These are phyloP conservation scores for Mortierella sp. DNA, from an alignment of 371 early-diverging fungal species.

Conservation along the genomic window DNA sequence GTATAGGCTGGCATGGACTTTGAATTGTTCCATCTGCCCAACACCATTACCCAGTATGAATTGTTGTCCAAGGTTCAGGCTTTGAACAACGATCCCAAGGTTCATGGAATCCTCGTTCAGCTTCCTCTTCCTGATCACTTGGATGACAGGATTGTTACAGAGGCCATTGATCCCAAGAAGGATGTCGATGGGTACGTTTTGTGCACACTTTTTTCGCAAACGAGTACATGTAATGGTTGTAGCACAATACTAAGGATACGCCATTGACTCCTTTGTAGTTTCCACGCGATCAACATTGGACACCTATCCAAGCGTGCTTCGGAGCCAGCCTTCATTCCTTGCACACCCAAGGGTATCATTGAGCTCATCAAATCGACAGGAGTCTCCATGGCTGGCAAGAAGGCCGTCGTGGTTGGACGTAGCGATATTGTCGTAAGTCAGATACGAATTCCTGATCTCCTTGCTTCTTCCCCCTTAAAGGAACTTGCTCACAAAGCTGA, in stretches of 20 bases:
- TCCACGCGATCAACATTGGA: slow-evolving; percentile 93
- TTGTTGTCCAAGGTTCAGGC: slow-evolving; percentile 67
- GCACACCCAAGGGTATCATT: slow-evolving; percentile 94
- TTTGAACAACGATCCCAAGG: slow-evolving; percentile 82
- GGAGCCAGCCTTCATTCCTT: slow-evolving; percentile 86
- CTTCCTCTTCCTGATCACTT: slow-evolving; percentile 89
- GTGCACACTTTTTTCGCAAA: too few species aligned
- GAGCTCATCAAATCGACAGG: slow-evolving; percentile 78
- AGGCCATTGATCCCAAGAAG: slow-evolving; percentile 85
- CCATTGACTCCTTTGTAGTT: too few species aligned
- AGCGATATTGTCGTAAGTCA: slow-evolving; percentile 87
- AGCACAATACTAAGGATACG: too few species aligned
- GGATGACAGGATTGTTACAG: slow-evolving; percentile 80
- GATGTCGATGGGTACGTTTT: slow-evolving; percentile 94
- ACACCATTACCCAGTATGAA: slow-evolving; percentile 44
- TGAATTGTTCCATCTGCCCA: slow-evolving; percentile 45
- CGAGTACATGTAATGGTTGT: too few species aligned
- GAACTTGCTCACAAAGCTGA: too few species aligned
- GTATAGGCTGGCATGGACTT: slow-evolving; percentile 51
- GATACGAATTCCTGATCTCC: slow-evolving; percentile 1
- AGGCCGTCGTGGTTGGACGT: slow-evolving; percentile 92
- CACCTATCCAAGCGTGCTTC: slow-evolving; percentile 82
- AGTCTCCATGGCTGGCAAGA: slow-evolving; percentile 78
- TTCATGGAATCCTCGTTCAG: slow-evolving; percentile 96
- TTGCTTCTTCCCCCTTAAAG: not conserved